Percentiles rank a stretch among this genome's conserved stretches.
Evolutionary conservation across 1,139 yeast genomes (phyloP).

Genomic region (Kurtzmaniella quercitrusa): DNA sequence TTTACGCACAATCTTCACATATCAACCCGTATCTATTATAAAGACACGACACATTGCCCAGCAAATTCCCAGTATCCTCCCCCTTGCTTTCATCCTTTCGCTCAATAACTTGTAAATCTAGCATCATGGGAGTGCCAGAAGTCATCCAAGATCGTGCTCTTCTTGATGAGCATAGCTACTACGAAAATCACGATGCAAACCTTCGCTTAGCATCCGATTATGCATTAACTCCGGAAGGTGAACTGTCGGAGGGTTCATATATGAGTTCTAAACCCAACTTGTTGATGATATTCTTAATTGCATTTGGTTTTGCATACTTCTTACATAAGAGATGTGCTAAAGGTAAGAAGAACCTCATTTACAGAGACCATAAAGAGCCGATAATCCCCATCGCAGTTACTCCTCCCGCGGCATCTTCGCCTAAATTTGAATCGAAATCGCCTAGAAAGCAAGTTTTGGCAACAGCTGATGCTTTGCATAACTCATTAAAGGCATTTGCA

Average conservation of each 20-base stretch:
- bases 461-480: conserved; percentile 4
- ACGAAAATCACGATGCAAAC: conserved; percentile 17
- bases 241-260: not conserved
- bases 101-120: not conserved
- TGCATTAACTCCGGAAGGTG: conserved; percentile 10
- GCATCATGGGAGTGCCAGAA: conserved; percentile 13
- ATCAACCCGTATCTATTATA: not conserved
- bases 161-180: conserved; percentile 28
- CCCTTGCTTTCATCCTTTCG: not conserved
- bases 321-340: not conserved
- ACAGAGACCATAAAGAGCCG: not conserved
- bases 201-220: not conserved
- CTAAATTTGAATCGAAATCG: conserved; percentile 4
- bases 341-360: not conserved
- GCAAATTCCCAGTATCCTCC: not conserved
- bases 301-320: not conserved
- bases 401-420: conserved; percentile 4
- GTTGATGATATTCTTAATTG: not conserved
- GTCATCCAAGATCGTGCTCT: conserved; percentile 20
- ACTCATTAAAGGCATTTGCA: conserved; percentile 3
- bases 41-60: not conserved
- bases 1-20: not conserved
- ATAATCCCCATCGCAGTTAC: not conserved
- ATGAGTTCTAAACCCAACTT: not conserved
- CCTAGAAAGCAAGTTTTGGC: not conserved